A percentile compares a stretch with the other conserved stretches of the same genome.
Conservation (phyloP, 2,329 filamentous ascomycete genomes). For the Blastomyces parvus region DNA sequence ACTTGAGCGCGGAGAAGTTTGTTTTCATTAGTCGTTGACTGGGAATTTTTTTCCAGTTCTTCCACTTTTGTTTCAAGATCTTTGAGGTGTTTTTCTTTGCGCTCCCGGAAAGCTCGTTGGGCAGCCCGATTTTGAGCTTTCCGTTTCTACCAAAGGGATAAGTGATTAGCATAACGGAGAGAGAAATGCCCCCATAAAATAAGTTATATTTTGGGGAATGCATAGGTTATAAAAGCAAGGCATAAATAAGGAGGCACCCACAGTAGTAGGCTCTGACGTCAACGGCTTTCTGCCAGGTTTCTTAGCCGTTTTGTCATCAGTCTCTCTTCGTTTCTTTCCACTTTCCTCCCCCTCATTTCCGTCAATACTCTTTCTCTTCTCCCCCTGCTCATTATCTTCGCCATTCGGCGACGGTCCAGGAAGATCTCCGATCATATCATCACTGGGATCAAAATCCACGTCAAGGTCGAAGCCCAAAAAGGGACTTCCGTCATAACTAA, state of each 20-base stretch:
- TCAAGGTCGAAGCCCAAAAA: slow-evolving; percentile 75
- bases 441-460: slow-evolving; percentile 61
- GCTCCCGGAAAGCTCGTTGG: slow-evolving; percentile 85
- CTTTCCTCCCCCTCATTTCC: slow-evolving; percentile 50
- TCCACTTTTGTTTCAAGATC: slow-evolving; percentile 48
- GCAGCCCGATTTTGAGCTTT: slow-evolving; percentile 94
- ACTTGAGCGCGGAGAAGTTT: slow-evolving; percentile 73
- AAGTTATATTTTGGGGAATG: background rate
- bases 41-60: slow-evolving; percentile 67
- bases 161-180: slow-evolving; percentile 18
- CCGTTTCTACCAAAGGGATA: slow-evolving; percentile 32
- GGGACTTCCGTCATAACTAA: slow-evolving; percentile 63
- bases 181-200: background rate
- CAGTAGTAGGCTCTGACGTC: slow-evolving; percentile 89
- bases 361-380: slow-evolving; percentile 49
- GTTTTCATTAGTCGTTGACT: slow-evolving; percentile 78
- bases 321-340: slow-evolving; percentile 66
- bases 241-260: slow-evolving; percentile 44
- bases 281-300: slow-evolving; percentile 94
- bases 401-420: slow-evolving; percentile 40
- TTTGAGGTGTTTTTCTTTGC: slow-evolving; percentile 69
- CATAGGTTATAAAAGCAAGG: background rate
- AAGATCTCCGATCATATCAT: slow-evolving; percentile 66
- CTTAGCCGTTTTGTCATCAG: slow-evolving; percentile 77
- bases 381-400: slow-evolving; percentile 45